phyloP scores from a whole-genome alignment of 768 basidiomycete species.

The Galerina sulciceps region DNA sequence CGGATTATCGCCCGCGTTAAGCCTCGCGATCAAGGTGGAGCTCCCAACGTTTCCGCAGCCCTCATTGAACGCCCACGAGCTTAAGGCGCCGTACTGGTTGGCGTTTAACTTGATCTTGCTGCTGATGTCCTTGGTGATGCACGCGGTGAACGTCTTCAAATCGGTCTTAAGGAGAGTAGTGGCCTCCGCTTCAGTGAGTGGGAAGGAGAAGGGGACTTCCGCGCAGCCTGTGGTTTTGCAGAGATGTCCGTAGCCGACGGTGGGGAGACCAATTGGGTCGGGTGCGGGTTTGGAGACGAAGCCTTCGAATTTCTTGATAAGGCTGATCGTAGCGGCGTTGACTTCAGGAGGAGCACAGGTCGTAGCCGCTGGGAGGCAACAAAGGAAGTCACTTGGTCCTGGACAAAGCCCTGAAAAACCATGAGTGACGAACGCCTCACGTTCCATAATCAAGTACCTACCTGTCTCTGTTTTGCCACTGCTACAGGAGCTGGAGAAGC shows the following conservation, averaged over 20 bases:
- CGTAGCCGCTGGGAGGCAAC: constrained; percentile 22
- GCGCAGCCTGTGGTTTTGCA: constrained; percentile 30
- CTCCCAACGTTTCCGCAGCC: constrained; percentile 29
- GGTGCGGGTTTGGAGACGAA: constrained; percentile 35
- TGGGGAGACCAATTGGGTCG: constrained; percentile 39
- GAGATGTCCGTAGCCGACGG: constrained; percentile 39
- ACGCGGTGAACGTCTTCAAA: constrained; percentile 23
- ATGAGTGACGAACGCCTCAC: not conserved
- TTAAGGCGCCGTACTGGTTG: constrained; percentile 38
- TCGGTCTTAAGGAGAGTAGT: constrained; percentile 30
- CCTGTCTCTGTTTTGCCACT: constrained; percentile 27
- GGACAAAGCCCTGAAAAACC: constrained; percentile 28
- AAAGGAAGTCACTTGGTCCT: constrained; percentile 29
- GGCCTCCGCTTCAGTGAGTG: constrained; percentile 31
- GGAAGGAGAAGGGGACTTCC: constrained; percentile 36
- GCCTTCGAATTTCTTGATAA: constrained; percentile 35
- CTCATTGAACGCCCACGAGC: constrained; percentile 34
- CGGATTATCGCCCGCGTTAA: constrained; percentile 33
- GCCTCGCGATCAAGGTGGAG: constrained; percentile 30
- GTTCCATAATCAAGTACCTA: constrained; percentile 3
- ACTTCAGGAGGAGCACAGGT: constrained; percentile 14
- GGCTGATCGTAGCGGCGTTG: constrained; percentile 29
- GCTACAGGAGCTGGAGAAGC: constrained; percentile 24
- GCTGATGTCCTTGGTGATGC: constrained; percentile 27
- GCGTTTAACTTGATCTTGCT: constrained; percentile 28